Conservation (phyloP, 2,329 filamentous ascomycete species). For the Shiraia sp. region DNA sequence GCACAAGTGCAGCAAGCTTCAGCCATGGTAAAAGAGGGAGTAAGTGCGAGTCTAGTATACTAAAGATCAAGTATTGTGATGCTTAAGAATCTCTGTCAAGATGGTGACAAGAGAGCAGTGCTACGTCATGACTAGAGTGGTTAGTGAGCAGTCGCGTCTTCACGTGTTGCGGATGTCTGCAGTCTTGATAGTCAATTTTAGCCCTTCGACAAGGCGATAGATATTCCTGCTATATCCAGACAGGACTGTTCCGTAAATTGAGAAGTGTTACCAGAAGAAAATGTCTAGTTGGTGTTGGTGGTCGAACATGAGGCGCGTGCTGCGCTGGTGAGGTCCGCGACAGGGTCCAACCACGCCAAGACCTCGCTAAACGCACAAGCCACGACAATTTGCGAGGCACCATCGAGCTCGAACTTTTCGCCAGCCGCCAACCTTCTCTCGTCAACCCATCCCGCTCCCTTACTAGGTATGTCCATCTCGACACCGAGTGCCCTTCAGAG, state of each 20-base stretch:
- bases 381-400: conserved; percentile 19
- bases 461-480: conserved; percentile 43
- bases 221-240: background rate
- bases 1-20: conserved; percentile 73
- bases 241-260: too few relatives aligned
- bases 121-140: conserved; percentile 41
- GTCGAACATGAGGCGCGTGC: conserved; percentile 4
- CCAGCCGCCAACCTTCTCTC: conserved; percentile 19
- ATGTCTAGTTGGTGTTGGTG: background rate
- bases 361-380: conserved; percentile 19
- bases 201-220: background rate
- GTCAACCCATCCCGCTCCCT: conserved; percentile 29
- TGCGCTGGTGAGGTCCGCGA: conserved; percentile 1
- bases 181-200: too few relatives aligned
- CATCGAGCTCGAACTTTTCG: conserved; percentile 30
- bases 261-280: background rate
- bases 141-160: conserved; percentile 18
- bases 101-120: conserved; percentile 18
- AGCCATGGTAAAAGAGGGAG: conserved; percentile 17
- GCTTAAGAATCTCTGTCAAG: conserved; percentile 11
- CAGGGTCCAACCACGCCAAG: conserved; percentile 10
- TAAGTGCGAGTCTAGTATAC: background rate
- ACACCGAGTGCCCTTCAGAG: conserved; percentile 55
- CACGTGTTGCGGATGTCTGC: conserved; percentile 23
- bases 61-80: conserved; percentile 2